Base-by-base conservation (phyloP, 2,329 filamentous ascomycete genomes). In the Fusarium verticillioides region DNA sequence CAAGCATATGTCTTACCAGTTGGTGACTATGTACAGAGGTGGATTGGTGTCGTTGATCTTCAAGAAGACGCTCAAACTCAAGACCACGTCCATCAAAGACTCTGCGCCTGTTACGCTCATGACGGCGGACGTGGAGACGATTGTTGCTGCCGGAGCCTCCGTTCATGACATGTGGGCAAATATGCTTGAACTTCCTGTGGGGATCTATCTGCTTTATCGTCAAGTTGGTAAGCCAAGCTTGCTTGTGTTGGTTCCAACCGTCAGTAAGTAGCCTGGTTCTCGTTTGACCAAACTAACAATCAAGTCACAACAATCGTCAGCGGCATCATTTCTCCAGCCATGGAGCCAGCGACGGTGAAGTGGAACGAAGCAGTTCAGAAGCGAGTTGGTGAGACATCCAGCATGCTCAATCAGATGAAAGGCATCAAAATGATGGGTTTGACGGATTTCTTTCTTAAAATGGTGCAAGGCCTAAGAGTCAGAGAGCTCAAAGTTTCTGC, bases 31-130 rank as follows among this genome's bases (percentile, higher is more conserved):
- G 78, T 76, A 79, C 37, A 80, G 83, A 28, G 82, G 79, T 3
- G 79, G 78, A 2, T 62, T 84, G 4, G 75, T 82, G 8, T 84
- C 85, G 0, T 79, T 89, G 71, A 84, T 90, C 4, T 90, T 86
- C 72, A 82, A 83, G 23, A 86, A 86, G 72, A 86, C 85, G 0
- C 64, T 85, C 2, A 71, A 75, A 2, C 67, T 85, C 21, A 78
- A 78, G 16, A 75, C 78, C 1, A 69, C 76, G 1, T 69, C 77
- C 3, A 75, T 80, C 30, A 80, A 83, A 21, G 82, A 84, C 28
- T 79, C 80, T 2, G 81, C 81, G 2, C 80, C 85, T 2, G 72
- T 84, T 9, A 86, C 84, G 2, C 77, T 86, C 12, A 87, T 87
- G 84, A 84, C 82, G 21, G 82, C 84, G 2, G 85, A 86, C 59